Base-by-base conservation (phyloP, 1,284 basidiomycete genomes). In the Hemileia vastatrix region DNA sequence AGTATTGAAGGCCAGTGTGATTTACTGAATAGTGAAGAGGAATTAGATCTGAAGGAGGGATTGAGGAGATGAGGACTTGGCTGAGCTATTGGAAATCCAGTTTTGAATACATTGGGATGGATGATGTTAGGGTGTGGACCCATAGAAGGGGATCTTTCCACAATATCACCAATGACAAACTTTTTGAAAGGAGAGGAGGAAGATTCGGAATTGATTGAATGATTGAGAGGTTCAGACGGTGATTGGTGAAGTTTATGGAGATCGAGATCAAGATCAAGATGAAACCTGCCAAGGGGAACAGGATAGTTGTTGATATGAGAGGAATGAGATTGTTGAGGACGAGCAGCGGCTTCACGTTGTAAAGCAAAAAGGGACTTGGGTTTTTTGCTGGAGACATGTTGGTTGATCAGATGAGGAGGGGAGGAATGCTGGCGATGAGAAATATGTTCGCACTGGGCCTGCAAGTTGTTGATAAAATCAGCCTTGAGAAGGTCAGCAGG, bases 311-410 rank as follows among this genome's bases (percentile, higher is more conserved):
- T 15, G 6, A 27, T 21, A 54, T 51, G n/a, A n/a, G n/a, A 15
- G n/a, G 21, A 18, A 27, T 51, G 53, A 18, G 21, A 8, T 6
- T 36, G 4, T 36, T 54, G 52, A n/a, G 27, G 23, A 23, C 36
- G 18, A 27, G 44, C 43, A 15, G 44, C 21, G 23, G 60, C 47
- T 51, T 55, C 47, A 19, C 60, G 60, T 40, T 54, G 50, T 43
- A 36, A 33, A 21, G 60, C 54, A 33, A 63, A 63, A 3, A 53
- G 24, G 4, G 54, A 63, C 21, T 63, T 63, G 19, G 48, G 48
- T 4, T n/a, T 4, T 27, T 50, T 50, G 6, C 21, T n/a, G n/a
- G 19, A 24, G n/a, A 4, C 21, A 13, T 24, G 21, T 6, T 13
- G 23, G 31, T 51, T 51, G 18, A 47, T 54, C n/a, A n/a, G n/a